Conservation (phyloP, 2,329 filamentous ascomycete species). For the Colletotrichum aenigma region DNA sequence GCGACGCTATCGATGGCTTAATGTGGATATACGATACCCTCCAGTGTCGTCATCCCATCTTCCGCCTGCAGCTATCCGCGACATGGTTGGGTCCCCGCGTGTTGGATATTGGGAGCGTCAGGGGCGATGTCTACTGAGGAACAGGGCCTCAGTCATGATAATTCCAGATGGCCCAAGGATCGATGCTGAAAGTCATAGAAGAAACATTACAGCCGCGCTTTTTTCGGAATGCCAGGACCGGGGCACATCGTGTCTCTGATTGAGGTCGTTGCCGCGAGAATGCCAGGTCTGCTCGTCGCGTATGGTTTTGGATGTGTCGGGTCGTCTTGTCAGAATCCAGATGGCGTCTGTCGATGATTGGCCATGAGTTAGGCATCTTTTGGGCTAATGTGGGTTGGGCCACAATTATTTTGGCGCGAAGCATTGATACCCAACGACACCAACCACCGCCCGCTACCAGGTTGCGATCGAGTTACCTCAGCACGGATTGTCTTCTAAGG, state of each 20-base stretch:
- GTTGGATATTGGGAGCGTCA: neutral
- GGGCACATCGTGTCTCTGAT: neutral
- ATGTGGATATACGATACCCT: neutral
- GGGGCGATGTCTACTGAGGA: neutral
- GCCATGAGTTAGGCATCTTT: conserved; percentile 11
- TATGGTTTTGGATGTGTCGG: neutral
- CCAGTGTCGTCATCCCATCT: conserved; percentile 17
- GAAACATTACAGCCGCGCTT: neutral
- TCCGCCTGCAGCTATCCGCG: neutral
- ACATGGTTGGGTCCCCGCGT: neutral
- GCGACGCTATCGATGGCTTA: neutral
- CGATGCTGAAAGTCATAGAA: neutral
- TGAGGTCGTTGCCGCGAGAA: neutral
- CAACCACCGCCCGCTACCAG: conserved; percentile 5
- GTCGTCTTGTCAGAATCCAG: neutral
- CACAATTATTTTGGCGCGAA: conserved; percentile 34
- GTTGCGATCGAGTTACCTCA: neutral
- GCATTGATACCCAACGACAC: conserved; percentile 43
- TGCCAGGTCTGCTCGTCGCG: neutral
- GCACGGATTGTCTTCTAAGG: neutral
- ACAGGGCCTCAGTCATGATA: neutral
- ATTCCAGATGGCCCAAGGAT: neutral
- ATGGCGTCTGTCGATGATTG: conserved; percentile 15
- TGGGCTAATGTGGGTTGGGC: conserved; percentile 33
- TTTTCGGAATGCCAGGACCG: neutral